Evolutionary conservation across 768 basidiomycete species (phyloP), one percentile per base, ranked within the genome.

Genomic region (Lactarius trivialis): DNA sequence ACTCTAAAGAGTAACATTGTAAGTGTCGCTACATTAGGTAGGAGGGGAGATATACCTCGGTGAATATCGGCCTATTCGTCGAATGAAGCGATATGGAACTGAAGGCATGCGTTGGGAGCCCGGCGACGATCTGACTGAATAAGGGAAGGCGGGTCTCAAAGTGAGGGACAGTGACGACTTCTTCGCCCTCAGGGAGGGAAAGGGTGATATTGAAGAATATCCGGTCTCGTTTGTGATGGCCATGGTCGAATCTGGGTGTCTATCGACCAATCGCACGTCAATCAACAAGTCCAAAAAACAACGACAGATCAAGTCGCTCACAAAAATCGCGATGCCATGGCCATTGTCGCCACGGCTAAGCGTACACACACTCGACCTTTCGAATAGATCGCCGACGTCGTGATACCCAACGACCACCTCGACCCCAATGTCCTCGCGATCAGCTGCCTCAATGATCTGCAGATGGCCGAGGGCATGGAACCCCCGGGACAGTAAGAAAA

Each of bases 341-440:
- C 64, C 64, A 26, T 39, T 8, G n/a, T 53, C 8, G 1, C 45
- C 49, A 36, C 55, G 56, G 21, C n/a, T 39, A n/a, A 65, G 34
- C 12, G 26, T 53, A 30, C 64, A 65, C n/a, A 62, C 6, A 6
- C 19, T 32, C 11, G 55, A 48, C 24, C 8, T 53, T 32, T 62
- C 41, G 26, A 64, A 60, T 41, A 57, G 19, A 14, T 45, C 26
- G 12, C 55, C 52, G 2, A 28, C 8, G 15, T 56, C n/a, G 7
- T 45, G 11, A 21, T 26, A 57, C 9, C 60, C 64, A 6, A 54
- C 61, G 15, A 39, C 28, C 21, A 65, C 28, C 5, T 65, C 64
- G 21, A 65, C 55, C n/a, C 64, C 60, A 41, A 65, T 56, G n/a
- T 62, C 64, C 4, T 63, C 55, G 9, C 60, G 55, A 48, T 39